These are phyloP conservation scores for Cetraspora pellucida DNA, from an alignment of 192 early-diverging fungal genomes.

Conservation along the genomic window DNA sequence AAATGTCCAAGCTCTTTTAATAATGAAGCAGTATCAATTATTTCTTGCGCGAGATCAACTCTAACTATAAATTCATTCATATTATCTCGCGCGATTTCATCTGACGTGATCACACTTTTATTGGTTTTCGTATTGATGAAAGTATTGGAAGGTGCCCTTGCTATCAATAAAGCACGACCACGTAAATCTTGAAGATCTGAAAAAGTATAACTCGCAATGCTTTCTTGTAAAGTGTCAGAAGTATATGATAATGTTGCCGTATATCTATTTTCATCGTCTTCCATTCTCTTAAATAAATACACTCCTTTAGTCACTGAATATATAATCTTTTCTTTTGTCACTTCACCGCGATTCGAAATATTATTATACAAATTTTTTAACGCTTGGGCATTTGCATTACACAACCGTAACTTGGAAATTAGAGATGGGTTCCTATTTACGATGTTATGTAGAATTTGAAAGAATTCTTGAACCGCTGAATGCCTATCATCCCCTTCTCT, in stretches of 20 bases:
- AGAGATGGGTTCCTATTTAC: neutral
- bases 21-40: no score
- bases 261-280: conserved; percentile 7
- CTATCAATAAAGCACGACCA: conserved; percentile 29
- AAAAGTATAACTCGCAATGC: neutral
- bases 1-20: no score
- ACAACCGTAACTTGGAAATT: neutral
- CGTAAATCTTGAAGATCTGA: conserved; percentile 22
- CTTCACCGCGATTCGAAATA: conserved; percentile 28
- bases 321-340: conserved; percentile 33
- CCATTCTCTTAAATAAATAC: conserved; percentile 19
- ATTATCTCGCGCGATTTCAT: neutral
- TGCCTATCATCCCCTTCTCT: neutral
- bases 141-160: neutral
- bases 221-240: neutral
- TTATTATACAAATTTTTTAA: conserved; percentile 28
- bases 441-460: neutral
- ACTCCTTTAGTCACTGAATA: conserved; percentile 14
- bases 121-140: neutral
- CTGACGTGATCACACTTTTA: neutral
- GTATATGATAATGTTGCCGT: neutral
- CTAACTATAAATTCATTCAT: no score
- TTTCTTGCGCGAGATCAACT: no score
- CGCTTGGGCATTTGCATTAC: neutral
- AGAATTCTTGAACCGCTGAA: neutral